Percentiles rank a stretch among this genome's conserved stretches.
Conservation (phyloP, 768 basidiomycete genomes). For the Kwoniella heveanensis region DNA sequence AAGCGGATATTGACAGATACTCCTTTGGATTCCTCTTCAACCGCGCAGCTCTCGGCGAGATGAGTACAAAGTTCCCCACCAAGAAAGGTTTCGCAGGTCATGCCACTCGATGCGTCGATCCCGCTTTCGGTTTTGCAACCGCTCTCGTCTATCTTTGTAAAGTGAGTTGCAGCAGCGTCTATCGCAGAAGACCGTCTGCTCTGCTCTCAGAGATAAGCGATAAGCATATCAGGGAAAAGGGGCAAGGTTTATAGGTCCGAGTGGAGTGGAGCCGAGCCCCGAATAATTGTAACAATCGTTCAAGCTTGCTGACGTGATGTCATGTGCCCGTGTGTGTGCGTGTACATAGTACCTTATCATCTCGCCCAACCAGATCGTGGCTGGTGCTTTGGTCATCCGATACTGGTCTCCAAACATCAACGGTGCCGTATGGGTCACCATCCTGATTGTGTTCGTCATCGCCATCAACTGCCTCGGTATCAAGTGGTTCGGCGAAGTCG, state of each 20-base stretch:
- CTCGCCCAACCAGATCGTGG: conserved; percentile 55
- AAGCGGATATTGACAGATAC: too few species aligned
- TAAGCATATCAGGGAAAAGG: not conserved
- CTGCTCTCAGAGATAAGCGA: not conserved
- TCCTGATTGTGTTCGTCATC: conserved; percentile 34
- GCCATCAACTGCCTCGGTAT: conserved; percentile 38
- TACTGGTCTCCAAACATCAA: conserved; percentile 24
- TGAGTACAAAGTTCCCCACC: conserved; percentile 46
- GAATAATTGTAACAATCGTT: too few species aligned
- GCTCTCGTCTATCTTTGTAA: conserved; percentile 27
- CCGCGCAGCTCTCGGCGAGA: conserved; percentile 45
- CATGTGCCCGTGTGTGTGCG: not conserved
- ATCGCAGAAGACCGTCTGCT: too few species aligned
- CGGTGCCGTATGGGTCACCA: conserved; percentile 22
- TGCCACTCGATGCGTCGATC: conserved; percentile 50
- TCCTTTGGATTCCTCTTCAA: not conserved
- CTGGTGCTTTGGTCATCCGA: conserved; percentile 37
- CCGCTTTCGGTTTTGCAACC: conserved; percentile 40
- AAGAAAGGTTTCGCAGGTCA: conserved; percentile 54
- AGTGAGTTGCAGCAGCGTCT: conserved; percentile 9
- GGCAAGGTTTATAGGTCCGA: too few species aligned
- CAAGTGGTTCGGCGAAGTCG: conserved; percentile 26
- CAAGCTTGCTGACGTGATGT: conserved; percentile 1
- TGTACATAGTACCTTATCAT: conserved; percentile 55
- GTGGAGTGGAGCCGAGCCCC: not conserved